A percentile compares a stretch with the other conserved stretches of the same genome.
These are phyloP conservation scores for Peronosclerospora sorghi DNA, from an alignment of 352 stramenopile species.

Conservation along the genomic window DNA sequence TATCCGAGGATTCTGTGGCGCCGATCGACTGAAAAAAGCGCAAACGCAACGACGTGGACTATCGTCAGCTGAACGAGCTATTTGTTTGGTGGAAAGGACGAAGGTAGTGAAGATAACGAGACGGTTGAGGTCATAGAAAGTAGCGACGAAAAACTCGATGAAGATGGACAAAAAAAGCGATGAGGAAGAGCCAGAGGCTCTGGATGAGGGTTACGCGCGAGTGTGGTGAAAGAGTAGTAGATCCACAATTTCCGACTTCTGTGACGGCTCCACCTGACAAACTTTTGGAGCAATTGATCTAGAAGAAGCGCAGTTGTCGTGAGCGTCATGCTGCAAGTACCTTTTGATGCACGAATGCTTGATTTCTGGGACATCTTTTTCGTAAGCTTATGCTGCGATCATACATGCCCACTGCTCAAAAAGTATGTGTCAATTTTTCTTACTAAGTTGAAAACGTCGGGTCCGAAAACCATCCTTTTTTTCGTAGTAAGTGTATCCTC, in stretches of 20 bases:
- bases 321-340: constrained; percentile 31
- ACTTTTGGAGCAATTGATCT: constrained; percentile 5
- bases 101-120: constrained; percentile 40
- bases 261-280: constrained; percentile 12
- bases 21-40: constrained; percentile 65
- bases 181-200: constrained; percentile 9
- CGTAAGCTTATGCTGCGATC: constrained; percentile 6
- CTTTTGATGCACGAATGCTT: constrained; percentile 56
- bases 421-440: neutral
- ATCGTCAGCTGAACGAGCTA: constrained; percentile 61
- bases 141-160: constrained; percentile 22
- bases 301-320: constrained; percentile 12
- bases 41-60: constrained; percentile 70
- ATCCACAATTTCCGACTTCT: constrained; percentile 13
- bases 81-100: constrained; percentile 66
- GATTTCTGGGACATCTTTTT: constrained; percentile 4
- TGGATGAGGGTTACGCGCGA: constrained; percentile 8
- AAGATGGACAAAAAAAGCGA: constrained; percentile 21
- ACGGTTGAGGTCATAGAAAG: constrained; percentile 36
- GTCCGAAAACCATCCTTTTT: constrained; percentile 26
- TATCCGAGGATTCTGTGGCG: constrained; percentile 16
- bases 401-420: constrained; percentile 15
- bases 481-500: constrained; percentile 61
- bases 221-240: constrained; percentile 2
- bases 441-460: constrained; percentile 67